These are phyloP conservation scores for Hypoxylon crocopeplum DNA, from an alignment of 495 filamentous ascomycete species.

Conservation along the genomic window DNA sequence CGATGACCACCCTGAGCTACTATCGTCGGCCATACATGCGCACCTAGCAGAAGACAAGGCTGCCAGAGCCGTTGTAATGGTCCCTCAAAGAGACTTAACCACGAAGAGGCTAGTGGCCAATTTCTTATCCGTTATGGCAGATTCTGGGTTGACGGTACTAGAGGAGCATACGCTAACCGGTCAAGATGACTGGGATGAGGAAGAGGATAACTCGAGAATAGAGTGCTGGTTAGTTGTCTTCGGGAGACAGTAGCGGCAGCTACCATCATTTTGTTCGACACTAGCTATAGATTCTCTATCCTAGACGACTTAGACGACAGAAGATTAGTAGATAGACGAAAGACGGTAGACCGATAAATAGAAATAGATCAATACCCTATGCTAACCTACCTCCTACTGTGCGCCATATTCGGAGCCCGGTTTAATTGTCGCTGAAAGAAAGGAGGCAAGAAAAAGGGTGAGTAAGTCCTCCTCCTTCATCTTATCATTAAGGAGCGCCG, in stretches of 20 bases:
- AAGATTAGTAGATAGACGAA: not conserved
- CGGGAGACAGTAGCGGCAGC: slow-evolving; percentile 24
- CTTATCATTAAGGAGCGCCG: too few species aligned
- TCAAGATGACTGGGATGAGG: slow-evolving; percentile 56
- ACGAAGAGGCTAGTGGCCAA: slow-evolving; percentile 43
- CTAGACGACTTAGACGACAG: not conserved
- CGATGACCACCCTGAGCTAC: slow-evolving; percentile 53
- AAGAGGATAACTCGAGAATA: slow-evolving; percentile 41
- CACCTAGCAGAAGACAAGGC: slow-evolving; percentile 45
- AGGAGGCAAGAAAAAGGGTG: too few species aligned
- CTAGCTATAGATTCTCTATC: not conserved
- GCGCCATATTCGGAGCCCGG: too few species aligned
- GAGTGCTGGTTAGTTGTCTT: slow-evolving; percentile 59
- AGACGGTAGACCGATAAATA: not conserved
- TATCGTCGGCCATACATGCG: slow-evolving; percentile 49
- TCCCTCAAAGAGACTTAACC: slow-evolving; percentile 50
- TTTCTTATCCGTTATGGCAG: slow-evolving; percentile 39
- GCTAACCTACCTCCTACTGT: too few species aligned
- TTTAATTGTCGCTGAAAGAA: too few species aligned
- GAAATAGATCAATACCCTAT: not conserved
- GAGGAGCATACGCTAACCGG: slow-evolving; percentile 47
- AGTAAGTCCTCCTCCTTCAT: too few species aligned
- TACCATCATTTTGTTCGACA: not conserved
- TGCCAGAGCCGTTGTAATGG: slow-evolving; percentile 53
- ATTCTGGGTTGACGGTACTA: slow-evolving; percentile 36